Base-by-base conservation (phyloP, 441 rosid species). In the Arabidopsis hybrid region DNA sequence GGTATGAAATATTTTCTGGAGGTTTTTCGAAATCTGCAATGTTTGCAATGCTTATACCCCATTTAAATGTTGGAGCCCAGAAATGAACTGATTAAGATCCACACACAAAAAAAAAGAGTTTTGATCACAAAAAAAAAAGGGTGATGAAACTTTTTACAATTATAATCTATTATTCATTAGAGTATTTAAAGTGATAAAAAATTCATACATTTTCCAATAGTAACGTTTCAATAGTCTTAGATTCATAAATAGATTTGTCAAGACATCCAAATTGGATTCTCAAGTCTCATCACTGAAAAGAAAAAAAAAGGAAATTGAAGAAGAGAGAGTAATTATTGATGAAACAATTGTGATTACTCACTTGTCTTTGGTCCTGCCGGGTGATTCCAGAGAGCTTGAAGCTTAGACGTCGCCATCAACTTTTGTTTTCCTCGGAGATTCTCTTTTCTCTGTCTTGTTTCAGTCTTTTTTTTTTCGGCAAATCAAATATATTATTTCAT, bases 361-460 rank as follows among this genome's bases (percentile, higher is more conserved):
- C 98, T 90, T 72, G 98, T 93, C 80, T 93, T 91, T 34, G 97
- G 98, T 51, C 98, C 97, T 5, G 97, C 98, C 0, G 96, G 98
- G 71, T 91, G 98, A 80, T 87, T 93, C 98, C 98, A 93, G 14
- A 93, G 83, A 57, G 93, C 87, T 72, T 89, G 89, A 29, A 93
- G 85, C 88, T 87, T 93, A 12, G 98, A 88, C 17, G 88, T 17
- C 12, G 31, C 56, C 68, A 64, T 46, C 40, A 18, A 59, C 5
- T 1, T 14, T 3, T 42, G 0, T 12, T 6, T 7, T 0, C 2
- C 12, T 26, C 9, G 1, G 32, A 45, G 71, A 55, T 34, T 55
- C 65, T 64, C 58, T 65, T 52, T 34, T 63, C 69, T 50, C 1
- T 29, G 2, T 53, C 6, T 53, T 36, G 39, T 43, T n/a, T n/a